A percentile compares a stretch with the other conserved stretches of the same genome.
phyloP scores from a whole-genome alignment of 768 basidiomycete species.

The Cubamyces sp. region DNA sequence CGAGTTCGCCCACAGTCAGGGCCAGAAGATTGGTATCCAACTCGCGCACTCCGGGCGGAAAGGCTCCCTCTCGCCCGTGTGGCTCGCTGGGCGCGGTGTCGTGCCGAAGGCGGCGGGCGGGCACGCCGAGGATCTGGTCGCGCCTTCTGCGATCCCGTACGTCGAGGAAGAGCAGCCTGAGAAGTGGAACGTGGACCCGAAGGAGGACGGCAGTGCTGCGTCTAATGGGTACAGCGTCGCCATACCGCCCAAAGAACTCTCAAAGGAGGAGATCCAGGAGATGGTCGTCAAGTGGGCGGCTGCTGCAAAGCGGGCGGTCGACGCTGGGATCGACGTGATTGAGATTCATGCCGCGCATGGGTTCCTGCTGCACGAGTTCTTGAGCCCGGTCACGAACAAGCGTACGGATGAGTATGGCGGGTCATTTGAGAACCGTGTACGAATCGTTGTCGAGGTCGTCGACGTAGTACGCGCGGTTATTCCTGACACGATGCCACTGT shows the following conservation, averaged over 20 bases:
- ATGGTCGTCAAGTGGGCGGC: slow-evolving; percentile 34
- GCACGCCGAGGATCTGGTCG: slow-evolving; percentile 40
- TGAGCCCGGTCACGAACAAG: slow-evolving; percentile 42
- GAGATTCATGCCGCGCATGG: slow-evolving; percentile 32
- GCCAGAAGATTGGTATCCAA: slow-evolving; percentile 71
- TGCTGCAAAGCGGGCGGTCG: slow-evolving; percentile 50
- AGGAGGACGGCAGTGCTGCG: background rate
- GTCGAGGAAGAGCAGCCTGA: slow-evolving; percentile 25
- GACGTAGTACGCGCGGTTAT: slow-evolving; percentile 65
- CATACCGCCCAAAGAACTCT: slow-evolving; percentile 26
- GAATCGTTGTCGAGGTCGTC: slow-evolving; percentile 64
- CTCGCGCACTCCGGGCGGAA: slow-evolving; percentile 78
- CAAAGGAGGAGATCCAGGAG: slow-evolving; percentile 33
- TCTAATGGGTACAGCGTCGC: background rate
- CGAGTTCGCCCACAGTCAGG: slow-evolving; percentile 70
- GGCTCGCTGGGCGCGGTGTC: slow-evolving; percentile 51
- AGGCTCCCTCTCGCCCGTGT: slow-evolving; percentile 62
- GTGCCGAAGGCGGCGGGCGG: slow-evolving; percentile 47
- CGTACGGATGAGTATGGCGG: slow-evolving; percentile 54
- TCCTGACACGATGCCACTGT: slow-evolving; percentile 65
- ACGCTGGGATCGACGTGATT: slow-evolving; percentile 48
- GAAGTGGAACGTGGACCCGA: background rate
- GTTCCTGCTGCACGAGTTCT: slow-evolving; percentile 37
- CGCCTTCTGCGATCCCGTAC: slow-evolving; percentile 53
- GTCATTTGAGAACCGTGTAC: slow-evolving; percentile 50